Percentiles rank a stretch among this genome's conserved stretches.
Evolutionary conservation across 1,284 basidiomycete genomes (phyloP).

Genomic region (Cutaneotrichosporon sp.): DNA sequence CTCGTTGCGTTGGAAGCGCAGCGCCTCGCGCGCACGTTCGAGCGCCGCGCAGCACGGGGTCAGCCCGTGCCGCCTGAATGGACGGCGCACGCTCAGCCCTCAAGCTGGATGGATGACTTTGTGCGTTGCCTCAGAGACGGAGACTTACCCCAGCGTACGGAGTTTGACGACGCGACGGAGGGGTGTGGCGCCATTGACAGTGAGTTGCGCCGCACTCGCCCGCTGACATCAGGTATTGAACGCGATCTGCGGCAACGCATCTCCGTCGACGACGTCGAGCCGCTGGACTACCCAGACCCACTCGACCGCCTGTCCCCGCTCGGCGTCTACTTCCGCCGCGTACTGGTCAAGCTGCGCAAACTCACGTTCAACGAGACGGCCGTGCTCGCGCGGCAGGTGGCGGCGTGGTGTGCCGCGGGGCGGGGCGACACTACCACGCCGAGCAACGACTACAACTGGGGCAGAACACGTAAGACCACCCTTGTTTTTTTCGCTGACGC

Average conservation of each 20-base stretch:
- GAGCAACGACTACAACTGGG: not conserved
- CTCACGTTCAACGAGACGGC: conserved; percentile 40
- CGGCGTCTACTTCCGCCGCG: conserved; percentile 36
- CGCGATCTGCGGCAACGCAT: conserved; percentile 32
- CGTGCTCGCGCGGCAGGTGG: conserved; percentile 28
- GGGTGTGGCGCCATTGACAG: conserved; percentile 32
- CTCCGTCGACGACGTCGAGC: conserved; percentile 32
- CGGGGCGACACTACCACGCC: not conserved
- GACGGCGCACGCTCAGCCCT: conserved; percentile 17
- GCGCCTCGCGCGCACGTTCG: conserved; percentile 15
- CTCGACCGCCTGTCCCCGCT: conserved; percentile 35
- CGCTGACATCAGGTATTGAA: conserved; percentile 23
- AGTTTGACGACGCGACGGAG: conserved; percentile 26
- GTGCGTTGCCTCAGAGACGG: conserved; percentile 14
- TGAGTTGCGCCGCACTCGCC: conserved; percentile 10
- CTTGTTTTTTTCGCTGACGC: not conserved
- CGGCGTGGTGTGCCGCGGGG: conserved; percentile 32
- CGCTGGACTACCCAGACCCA: conserved; percentile 10
- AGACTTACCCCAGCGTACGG: conserved; percentile 15
- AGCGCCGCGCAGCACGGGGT: conserved; percentile 23
- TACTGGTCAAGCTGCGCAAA: conserved; percentile 33
- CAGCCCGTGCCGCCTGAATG: conserved; percentile 16
- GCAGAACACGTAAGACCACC: not conserved
- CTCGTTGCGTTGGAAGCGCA: conserved; percentile 25
- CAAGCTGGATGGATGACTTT: conserved; percentile 31